These are phyloP conservation scores for Suillus sp. DNA, from an alignment of 768 basidiomycete genomes.

Conservation along the genomic window DNA sequence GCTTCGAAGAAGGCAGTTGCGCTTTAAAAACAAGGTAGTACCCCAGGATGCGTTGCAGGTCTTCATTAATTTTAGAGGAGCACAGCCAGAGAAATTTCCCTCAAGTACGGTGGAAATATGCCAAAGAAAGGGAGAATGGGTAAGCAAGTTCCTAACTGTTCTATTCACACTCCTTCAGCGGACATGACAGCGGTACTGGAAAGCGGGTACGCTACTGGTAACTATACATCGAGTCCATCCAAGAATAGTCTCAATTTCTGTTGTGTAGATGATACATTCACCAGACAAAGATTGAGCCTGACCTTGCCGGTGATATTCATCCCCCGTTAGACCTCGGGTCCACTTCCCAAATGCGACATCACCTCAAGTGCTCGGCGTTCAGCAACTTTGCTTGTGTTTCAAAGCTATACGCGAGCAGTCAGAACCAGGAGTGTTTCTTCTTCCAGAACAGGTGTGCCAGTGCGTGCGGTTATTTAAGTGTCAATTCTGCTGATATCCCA, in stretches of 20 bases:
- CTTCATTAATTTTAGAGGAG: slow-evolving; percentile 69
- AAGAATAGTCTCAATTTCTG: background rate
- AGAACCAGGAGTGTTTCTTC: slow-evolving; percentile 69
- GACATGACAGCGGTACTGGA: slow-evolving; percentile 79
- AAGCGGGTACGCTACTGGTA: slow-evolving; percentile 78
- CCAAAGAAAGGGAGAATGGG: slow-evolving; percentile 80
- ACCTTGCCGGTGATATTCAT: slow-evolving; percentile 63
- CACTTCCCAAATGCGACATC: slow-evolving; percentile 46
- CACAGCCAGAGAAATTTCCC: slow-evolving; percentile 87
- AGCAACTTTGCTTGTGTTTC: slow-evolving; percentile 13
- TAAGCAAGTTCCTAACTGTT: slow-evolving; percentile 38
- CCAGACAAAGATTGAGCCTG: slow-evolving; percentile 90
- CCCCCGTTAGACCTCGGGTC: slow-evolving; percentile 75
- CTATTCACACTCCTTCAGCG: slow-evolving; percentile 38
- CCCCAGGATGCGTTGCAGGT: slow-evolving; percentile 41
- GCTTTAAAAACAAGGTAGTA: slow-evolving; percentile 23
- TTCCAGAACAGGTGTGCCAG: slow-evolving; percentile 70
- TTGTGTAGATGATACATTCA: slow-evolving; percentile 85
- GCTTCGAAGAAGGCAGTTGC: slow-evolving; percentile 22
- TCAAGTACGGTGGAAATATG: slow-evolving; percentile 72
- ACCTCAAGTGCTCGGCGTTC: slow-evolving; percentile 10
- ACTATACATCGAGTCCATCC: background rate
- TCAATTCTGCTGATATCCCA: slow-evolving; percentile 28
- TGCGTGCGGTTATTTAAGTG: background rate
- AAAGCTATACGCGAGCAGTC: slow-evolving; percentile 42